Evolutionary conservation across 805 yeast genomes (phyloP).

Genomic region (Spathaspora arborariae): DNA sequence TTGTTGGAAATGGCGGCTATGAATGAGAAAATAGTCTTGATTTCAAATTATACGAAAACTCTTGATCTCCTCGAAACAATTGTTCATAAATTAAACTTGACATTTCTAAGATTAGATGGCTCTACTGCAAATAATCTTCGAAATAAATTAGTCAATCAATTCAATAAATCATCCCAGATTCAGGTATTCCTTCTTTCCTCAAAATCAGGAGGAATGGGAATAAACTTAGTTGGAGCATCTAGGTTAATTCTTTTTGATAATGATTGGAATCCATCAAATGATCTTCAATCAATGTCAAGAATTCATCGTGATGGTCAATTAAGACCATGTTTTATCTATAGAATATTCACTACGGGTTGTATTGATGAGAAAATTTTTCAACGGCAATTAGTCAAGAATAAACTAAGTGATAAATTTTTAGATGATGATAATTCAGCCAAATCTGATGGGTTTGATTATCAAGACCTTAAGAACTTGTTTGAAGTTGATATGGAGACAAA

Average conservation of each 20-base stretch:
- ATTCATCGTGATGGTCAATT: constrained; percentile 92
- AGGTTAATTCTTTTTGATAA: constrained; percentile 82
- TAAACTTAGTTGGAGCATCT: constrained; percentile 88
- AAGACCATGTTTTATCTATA: constrained; percentile 71
- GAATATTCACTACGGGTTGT: constrained; percentile 83
- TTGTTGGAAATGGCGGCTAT: constrained; percentile 47
- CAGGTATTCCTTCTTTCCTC: constrained; percentile 74
- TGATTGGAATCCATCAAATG: constrained; percentile 96
- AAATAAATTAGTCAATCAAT: constrained; percentile 60
- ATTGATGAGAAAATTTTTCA: constrained; percentile 94
- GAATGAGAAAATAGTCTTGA: constrained; percentile 75
- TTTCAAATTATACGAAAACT: constrained; percentile 86
- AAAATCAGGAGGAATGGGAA: constrained; percentile 91
- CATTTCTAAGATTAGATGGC: constrained; percentile 76
- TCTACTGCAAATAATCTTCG: constrained; percentile 67
- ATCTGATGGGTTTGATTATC: constrained; percentile 63
- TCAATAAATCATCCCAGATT: constrained; percentile 48
- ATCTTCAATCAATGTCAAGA: constrained; percentile 92
- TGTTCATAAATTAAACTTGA: constrained; percentile 44
- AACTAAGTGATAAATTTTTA: constrained; percentile 69
- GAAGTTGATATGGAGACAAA: constrained; percentile 46
- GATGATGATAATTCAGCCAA: constrained; percentile 38
- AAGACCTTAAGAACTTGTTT: constrained; percentile 74
- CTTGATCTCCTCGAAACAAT: constrained; percentile 68
- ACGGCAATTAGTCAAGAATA: constrained; percentile 81